Conservation (phyloP, 345 rosid species). For the Gynandropsis gynandra region DNA sequence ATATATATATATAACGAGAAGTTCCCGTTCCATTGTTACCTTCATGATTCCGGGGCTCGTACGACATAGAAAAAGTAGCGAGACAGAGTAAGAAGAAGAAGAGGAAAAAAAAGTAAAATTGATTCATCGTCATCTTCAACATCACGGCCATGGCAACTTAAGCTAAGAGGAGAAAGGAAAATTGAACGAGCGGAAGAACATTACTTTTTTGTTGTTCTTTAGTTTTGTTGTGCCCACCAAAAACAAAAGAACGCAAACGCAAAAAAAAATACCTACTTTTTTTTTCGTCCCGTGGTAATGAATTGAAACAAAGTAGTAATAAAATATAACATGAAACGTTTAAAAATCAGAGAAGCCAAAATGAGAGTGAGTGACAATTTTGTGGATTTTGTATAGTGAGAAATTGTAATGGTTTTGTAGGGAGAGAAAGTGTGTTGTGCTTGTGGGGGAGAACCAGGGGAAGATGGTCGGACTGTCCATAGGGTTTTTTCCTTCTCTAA, state of each 20-base stretch:
- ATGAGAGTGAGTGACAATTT: not conserved
- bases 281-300: conserved; percentile 17
- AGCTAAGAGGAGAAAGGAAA: conserved; percentile 2
- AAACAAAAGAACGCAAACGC: conserved; percentile 14
- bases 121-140: conserved; percentile 15
- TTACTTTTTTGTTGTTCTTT: conserved; percentile 27
- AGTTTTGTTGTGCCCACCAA: conserved; percentile 27
- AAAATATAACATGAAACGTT: not conserved
- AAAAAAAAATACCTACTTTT: conserved; percentile 6
- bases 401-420: conserved; percentile 9
- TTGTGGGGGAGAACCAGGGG: conserved; percentile 25
- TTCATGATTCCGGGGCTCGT: conserved; percentile 82
- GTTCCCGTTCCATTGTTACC: conserved; percentile 31
- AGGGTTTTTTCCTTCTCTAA: no score
- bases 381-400: conserved; percentile 8
- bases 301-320: conserved; percentile 14
- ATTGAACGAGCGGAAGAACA: conserved; percentile 17
- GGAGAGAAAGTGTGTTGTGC: conserved; percentile 21
- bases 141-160: conserved; percentile 29
- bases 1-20: not conserved
- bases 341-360: not conserved
- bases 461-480: conserved; percentile 22
- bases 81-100: conserved; percentile 27
- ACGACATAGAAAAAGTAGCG: conserved; percentile 34
- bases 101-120: conserved; percentile 19